Evolutionary conservation across 179 eudicot species (phyloP).

Genomic region (Patellifolia procumbens): DNA sequence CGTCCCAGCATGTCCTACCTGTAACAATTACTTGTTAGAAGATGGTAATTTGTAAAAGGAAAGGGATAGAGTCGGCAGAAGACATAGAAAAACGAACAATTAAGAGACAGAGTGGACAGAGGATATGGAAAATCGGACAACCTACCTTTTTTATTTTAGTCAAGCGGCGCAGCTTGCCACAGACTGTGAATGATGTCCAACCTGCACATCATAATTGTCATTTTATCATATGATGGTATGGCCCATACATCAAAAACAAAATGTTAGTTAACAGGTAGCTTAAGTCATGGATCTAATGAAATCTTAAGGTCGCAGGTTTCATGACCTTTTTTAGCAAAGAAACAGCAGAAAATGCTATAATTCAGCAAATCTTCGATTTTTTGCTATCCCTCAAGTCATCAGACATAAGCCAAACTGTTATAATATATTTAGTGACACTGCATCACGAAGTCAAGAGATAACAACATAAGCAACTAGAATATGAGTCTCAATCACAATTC

Average conservation of each 20-base stretch:
- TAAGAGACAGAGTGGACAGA: neutral
- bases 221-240: constrained; percentile 8
- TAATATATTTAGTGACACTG: neutral
- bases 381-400: neutral
- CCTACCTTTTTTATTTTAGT: constrained; percentile 86
- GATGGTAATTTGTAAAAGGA: neutral
- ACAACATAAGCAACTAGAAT: no score
- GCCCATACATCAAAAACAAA: neutral
- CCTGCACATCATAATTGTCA: constrained; percentile 43
- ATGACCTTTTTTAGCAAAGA: neutral
- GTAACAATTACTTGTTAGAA: constrained; percentile 22
- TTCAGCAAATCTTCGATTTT: neutral
- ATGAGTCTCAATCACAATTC: no score
- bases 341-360: neutral
- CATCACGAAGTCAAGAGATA: neutral
- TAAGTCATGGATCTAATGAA: neutral
- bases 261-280: neutral
- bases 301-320: neutral
- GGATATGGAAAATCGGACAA: constrained; percentile 1
- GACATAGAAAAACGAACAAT: no score
- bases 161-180: constrained; percentile 92
- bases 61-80: no score
- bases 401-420: neutral
- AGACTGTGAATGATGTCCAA: constrained; percentile 98
- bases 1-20: constrained; percentile 99